phyloP scores from a whole-genome alignment of 192 early-diverging fungal genomes.

The Backusella tarrabulga region DNA sequence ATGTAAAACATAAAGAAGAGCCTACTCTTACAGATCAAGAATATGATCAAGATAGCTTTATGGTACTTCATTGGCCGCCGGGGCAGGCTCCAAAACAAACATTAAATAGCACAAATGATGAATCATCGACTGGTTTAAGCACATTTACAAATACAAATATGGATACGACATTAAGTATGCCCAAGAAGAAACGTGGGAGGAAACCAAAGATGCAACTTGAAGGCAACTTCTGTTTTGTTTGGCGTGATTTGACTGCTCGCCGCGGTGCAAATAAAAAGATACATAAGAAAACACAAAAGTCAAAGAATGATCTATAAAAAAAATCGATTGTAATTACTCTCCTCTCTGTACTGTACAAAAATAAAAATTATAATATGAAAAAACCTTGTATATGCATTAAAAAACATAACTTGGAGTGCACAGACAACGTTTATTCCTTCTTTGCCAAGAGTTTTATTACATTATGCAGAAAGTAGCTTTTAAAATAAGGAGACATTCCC shows the following conservation, averaged over 20 bases:
- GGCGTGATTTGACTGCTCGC: conserved; percentile 34
- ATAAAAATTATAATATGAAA: background rate
- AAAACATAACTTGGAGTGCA: background rate
- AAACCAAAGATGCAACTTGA: conserved; percentile 38
- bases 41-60: conserved; percentile 5
- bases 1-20: conserved; percentile 20
- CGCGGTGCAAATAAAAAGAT: conserved; percentile 21
- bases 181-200: conserved; percentile 38
- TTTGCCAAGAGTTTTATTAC: conserved; percentile 10
- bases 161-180: conserved; percentile 32
- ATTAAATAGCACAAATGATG: background rate
- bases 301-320: background rate
- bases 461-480: conserved; percentile 1
- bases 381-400: background rate
- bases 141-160: conserved; percentile 31
- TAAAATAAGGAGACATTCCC: conserved; percentile 2
- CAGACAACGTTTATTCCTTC: conserved; percentile 2
- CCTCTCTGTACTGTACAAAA: background rate
- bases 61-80: conserved; percentile 10
- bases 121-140: conserved; percentile 15
- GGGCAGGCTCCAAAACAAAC: conserved; percentile 1
- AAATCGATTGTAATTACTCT: background rate
- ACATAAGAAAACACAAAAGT: background rate
- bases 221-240: conserved; percentile 41
- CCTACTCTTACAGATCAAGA: background rate